Conservation (phyloP, 2,329 filamentous ascomycete genomes). For the Raffaelea arxii region DNA sequence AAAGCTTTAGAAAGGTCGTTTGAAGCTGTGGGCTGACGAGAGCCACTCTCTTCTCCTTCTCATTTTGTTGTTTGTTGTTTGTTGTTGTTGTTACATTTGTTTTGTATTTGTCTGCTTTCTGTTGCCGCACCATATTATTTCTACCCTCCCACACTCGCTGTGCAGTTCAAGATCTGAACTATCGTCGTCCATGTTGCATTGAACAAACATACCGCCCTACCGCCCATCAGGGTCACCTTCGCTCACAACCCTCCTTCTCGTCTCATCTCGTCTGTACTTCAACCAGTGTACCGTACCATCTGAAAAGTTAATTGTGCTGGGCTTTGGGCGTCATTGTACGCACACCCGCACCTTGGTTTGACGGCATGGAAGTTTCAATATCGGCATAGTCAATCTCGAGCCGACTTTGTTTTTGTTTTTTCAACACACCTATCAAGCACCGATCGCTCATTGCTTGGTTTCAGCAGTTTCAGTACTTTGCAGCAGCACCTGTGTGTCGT, state of each 20-base stretch:
- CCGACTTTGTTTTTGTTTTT: constrained; percentile 17
- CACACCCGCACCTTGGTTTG: constrained; percentile 20
- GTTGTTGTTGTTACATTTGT: too few species aligned
- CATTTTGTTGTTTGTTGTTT: not conserved
- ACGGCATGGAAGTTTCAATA: constrained; percentile 30
- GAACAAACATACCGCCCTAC: too few species aligned
- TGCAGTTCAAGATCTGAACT: too few species aligned
- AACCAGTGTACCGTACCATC: constrained; percentile 16
- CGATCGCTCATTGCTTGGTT: too few species aligned
- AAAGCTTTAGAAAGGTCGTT: not conserved
- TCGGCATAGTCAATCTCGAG: constrained; percentile 24
- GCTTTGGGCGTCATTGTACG: constrained; percentile 3
- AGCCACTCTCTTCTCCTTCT: constrained; percentile 2
- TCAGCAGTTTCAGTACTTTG: not conserved
- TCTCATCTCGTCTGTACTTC: constrained; percentile 12
- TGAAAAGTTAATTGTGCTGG: constrained; percentile 6
- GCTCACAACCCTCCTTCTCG: not conserved
- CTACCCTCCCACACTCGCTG: too few species aligned
- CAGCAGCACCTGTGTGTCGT: not conserved
- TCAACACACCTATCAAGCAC: too few species aligned
- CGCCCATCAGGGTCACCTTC: too few species aligned
- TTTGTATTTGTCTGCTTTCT: too few species aligned
- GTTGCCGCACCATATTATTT: too few species aligned
- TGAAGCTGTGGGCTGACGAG: not conserved
- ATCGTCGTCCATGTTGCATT: too few species aligned